Evolutionary conservation across 495 filamentous ascomycete genomes (phyloP).

Genomic region (Thozetella sp.): DNA sequence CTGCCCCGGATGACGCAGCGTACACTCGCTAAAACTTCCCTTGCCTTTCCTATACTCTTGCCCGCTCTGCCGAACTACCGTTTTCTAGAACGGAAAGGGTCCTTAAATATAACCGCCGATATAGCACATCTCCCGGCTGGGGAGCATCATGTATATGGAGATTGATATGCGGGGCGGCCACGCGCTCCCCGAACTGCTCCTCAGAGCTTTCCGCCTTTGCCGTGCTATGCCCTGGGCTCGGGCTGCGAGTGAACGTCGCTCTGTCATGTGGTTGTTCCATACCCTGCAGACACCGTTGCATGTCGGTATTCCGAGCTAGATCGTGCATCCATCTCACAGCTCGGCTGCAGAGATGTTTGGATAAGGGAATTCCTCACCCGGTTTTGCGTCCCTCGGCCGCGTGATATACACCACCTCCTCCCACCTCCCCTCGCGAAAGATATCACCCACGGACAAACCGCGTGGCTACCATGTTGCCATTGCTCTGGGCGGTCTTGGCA

Average conservation of each 20-base stretch:
- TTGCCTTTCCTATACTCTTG: not conserved
- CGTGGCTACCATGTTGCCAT: constrained; percentile 11
- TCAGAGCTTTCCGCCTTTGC: not conserved
- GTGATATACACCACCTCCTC: constrained; percentile 1
- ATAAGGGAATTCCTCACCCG: not conserved
- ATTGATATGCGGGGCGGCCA: constrained; percentile 22
- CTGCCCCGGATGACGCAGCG: no score
- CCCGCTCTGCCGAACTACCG: not conserved
- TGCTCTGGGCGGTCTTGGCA: constrained; percentile 26
- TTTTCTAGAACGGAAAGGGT: not conserved
- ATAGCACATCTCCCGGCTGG: constrained; percentile 6
- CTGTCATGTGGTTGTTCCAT: not conserved
- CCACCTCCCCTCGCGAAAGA: not conserved
- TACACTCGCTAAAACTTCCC: no score
- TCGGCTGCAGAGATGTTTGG: not conserved
- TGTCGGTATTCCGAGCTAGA: not conserved
- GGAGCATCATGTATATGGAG: constrained; percentile 13
- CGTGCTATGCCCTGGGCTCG: not conserved
- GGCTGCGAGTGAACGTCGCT: not conserved
- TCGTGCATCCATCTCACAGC: not conserved
- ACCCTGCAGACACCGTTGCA: not conserved
- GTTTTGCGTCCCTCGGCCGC: not conserved
- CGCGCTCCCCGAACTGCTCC: not conserved
- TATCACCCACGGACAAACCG: not conserved
- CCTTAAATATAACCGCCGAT: constrained; percentile 19